Evolutionary conservation across 2,329 filamentous ascomycete genomes (phyloP), one percentile per base, ranked within the genome.

Genomic region (Fusarium chaquense): DNA sequence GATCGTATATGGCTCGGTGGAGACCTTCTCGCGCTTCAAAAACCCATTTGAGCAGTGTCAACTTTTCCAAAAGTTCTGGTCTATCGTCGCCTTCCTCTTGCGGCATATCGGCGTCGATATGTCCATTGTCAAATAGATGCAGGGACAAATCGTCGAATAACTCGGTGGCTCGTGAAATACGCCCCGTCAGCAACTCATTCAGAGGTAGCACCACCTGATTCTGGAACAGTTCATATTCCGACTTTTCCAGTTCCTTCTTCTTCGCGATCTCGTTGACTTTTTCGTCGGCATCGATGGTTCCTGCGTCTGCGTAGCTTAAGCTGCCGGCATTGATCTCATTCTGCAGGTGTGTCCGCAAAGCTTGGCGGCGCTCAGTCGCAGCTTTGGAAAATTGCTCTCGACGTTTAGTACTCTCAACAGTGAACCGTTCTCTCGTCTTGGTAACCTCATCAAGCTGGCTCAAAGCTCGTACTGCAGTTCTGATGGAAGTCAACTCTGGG

Each of bases 81-180:
- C 94, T 90, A 78, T 98, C 95, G 73, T 98, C 95, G 20, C 96
- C 95, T 81, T 98, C 95, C 79, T 97, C 94, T 78, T 98, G 94
- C 0, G 94, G 91, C 78, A 93, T 89, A 75, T 97, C 95, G 1
- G 94, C 76, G 87, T 91, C 60, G 87, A 91, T 80, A 28, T 79
- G 76, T 20, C 76, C 78, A 67, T 93, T 91, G 53, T 89, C 89
- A 65, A 91, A 92, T 1, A 98, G 84, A 44, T 90, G 89, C 12
- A 87, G 86, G 28, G 90, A 89, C 28, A 98, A 82, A 62, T 92
- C 88, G 59, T 92, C 87, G 70, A 98, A 95, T n/a, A 93, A 89
- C 13, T 88, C 84, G 1, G 91, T 92, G 1, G 93, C 91, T 55
- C 89, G 88, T 10, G 85, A 84, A 45, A 98, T 92, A 15, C 94